A percentile compares a stretch with the other conserved stretches of the same genome.
phyloP scores from a whole-genome alignment of 1,284 basidiomycete species.

The Ceratobasidium sp. region DNA sequence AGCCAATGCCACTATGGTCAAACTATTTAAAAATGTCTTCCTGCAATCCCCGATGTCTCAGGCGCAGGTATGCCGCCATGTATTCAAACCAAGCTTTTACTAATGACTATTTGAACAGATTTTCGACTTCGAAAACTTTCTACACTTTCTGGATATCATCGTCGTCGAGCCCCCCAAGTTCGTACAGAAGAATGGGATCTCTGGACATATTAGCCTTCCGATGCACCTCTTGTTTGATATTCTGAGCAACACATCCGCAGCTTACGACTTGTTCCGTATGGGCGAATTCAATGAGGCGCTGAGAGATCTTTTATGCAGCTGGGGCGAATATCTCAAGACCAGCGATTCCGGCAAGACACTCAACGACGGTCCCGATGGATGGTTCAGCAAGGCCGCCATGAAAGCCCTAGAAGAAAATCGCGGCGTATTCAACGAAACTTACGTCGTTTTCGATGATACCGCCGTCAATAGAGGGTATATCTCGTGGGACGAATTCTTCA shows the following conservation, averaged over 20 bases:
- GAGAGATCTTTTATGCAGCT: slow-evolving; percentile 33
- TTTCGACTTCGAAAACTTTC: slow-evolving; percentile 55
- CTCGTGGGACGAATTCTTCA: slow-evolving; percentile 53
- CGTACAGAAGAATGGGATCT: slow-evolving; percentile 44
- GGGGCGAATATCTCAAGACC: slow-evolving; percentile 49
- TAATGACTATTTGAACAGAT: slow-evolving; percentile 48
- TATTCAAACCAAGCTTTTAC: not conserved
- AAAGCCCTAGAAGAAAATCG: slow-evolving; percentile 46
- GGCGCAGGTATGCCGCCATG: not conserved
- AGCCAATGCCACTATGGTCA: not conserved
- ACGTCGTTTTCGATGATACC: slow-evolving; percentile 47
- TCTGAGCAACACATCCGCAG: not conserved
- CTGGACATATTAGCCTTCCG: slow-evolving; percentile 54
- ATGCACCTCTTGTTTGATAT: slow-evolving; percentile 51
- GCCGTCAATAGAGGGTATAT: slow-evolving; percentile 49
- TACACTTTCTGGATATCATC: slow-evolving; percentile 55
- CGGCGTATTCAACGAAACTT: no score
- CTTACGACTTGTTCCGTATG: not conserved
- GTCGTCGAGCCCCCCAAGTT: slow-evolving; percentile 54
- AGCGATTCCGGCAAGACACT: slow-evolving; percentile 48
- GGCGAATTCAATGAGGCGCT: not conserved
- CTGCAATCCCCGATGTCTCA: not conserved
- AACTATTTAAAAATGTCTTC: not conserved
- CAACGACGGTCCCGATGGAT: slow-evolving; percentile 45
- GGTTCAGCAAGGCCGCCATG: slow-evolving; percentile 49